A percentile compares a stretch with the other conserved stretches of the same genome.
These are phyloP conservation scores for Ophiocordyceps camponoti-saundersi DNA, from an alignment of 2,329 filamentous ascomycete species.

Conservation along the genomic window DNA sequence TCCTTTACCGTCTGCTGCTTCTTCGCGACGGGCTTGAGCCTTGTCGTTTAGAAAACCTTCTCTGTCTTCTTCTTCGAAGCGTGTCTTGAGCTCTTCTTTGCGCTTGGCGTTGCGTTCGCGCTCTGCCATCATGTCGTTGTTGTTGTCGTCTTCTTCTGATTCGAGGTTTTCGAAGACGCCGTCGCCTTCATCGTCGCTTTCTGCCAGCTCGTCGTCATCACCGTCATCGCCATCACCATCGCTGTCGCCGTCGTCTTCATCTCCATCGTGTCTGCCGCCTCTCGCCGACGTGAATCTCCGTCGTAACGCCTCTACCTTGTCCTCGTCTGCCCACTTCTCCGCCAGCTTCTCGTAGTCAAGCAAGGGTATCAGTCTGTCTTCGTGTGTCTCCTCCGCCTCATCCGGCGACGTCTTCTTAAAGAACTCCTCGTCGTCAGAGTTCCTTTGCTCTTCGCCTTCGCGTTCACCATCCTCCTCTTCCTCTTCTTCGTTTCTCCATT, in stretches of 20 bases:
- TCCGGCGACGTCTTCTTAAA: slow-evolving; percentile 47
- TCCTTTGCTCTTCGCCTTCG: slow-evolving; percentile 32
- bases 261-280: slow-evolving; percentile 22
- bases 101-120: slow-evolving; percentile 76
- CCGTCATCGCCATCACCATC: slow-evolving; percentile 59
- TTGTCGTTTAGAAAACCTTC: slow-evolving; percentile 91
- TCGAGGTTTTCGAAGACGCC: slow-evolving; percentile 79
- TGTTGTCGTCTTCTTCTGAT: slow-evolving; percentile 17
- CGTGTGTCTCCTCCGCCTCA: slow-evolving; percentile 43
- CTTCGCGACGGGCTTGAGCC: slow-evolving; percentile 54
- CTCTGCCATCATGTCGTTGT: slow-evolving; percentile 58
- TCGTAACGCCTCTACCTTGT: slow-evolving; percentile 59
- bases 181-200: slow-evolving; percentile 49
- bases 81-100: slow-evolving; percentile 85
- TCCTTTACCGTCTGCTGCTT: slow-evolving; percentile 20
- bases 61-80: slow-evolving; percentile 96
- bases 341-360: slow-evolving; percentile 71
- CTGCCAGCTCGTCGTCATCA: slow-evolving; percentile 23
- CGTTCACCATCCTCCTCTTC: slow-evolving; percentile 31
- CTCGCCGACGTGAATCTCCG: slow-evolving; percentile 56
- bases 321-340: slow-evolving; percentile 67
- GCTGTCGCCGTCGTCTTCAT: slow-evolving; percentile 22
- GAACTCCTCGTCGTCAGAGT: slow-evolving; percentile 41
- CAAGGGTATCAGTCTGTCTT: slow-evolving; percentile 63
- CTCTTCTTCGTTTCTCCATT: slow-evolving; percentile 55